Evolutionary conservation across 139 green algal species (phyloP).

Genomic region (Picocystis salinarum): DNA sequence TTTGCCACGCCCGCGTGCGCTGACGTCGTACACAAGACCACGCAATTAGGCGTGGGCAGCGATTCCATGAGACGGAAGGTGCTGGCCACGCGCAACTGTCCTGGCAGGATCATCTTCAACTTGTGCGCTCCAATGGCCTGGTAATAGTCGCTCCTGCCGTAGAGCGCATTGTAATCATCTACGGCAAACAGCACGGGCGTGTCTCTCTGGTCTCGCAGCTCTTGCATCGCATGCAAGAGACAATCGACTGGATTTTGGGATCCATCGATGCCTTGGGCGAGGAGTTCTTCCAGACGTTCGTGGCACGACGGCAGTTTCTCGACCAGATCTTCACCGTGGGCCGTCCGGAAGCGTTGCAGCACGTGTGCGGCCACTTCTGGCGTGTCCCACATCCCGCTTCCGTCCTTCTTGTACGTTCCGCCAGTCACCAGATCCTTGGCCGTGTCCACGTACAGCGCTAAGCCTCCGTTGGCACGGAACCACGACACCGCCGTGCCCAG

Average conservation of each 20-base stretch:
- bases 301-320: background rate
- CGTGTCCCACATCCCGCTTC: slow-evolving; percentile 31
- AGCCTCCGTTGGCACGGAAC: slow-evolving; percentile 26
- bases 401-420: slow-evolving; percentile 20
- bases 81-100: slow-evolving; percentile 27
- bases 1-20: slow-evolving; percentile 12
- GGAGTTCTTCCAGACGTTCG: slow-evolving; percentile 11
- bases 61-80: background rate
- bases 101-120: slow-evolving; percentile 11
- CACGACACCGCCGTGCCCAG: slow-evolving; percentile 31
- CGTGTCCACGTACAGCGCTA: slow-evolving; percentile 45
- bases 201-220: slow-evolving; percentile 3
- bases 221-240: background rate
- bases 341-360: slow-evolving; percentile 7
- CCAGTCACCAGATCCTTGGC: slow-evolving; percentile 26
- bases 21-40: background rate
- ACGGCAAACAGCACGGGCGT: slow-evolving; percentile 27
- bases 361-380: slow-evolving; percentile 34
- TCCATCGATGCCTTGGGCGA: slow-evolving; percentile 10
- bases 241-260: background rate
- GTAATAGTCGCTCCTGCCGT: slow-evolving; percentile 27
- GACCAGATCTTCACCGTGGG: background rate
- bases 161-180: slow-evolving; percentile 47
- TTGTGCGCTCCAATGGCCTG: slow-evolving; percentile 8
- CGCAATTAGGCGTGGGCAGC: background rate